Evolutionary conservation across 2,329 filamentous ascomycete species (phyloP), one percentile per base, ranked within the genome.

Genomic region (Alternaria brassicicola): DNA sequence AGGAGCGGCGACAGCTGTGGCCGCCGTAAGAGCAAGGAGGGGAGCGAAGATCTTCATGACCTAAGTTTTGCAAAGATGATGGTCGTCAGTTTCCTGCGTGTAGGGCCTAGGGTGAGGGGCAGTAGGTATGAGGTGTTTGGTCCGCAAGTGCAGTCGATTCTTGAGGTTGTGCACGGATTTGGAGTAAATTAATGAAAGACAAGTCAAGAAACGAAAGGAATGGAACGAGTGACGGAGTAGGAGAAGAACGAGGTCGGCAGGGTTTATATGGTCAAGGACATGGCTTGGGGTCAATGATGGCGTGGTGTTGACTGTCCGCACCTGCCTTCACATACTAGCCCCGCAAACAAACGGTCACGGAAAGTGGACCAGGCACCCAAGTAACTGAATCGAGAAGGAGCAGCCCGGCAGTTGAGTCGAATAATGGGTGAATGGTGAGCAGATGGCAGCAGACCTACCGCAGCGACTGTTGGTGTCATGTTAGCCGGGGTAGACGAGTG

Each of bases 11-110:
- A 65, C 51, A 12, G 58, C 68, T 26, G 58, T 62, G 51, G 66
- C 67, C n/a, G 54, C 61, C 23, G 61, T 57, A 4, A 76, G 63
- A 36, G 64, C 51, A 33, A 68, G 42, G 25, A 74, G 53, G 8
- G 48, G 38, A 36, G 64, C 39, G 51, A 67, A 46, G 31, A 70
- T 10, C 64, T 73, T 75, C 74, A 76, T 76, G 50, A 6, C 63
- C 63, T 58, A 39, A n/a, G 19, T 51, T 26, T 10, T 47, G 13
- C 19, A 42, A 13, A 48, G 39, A 36, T 35, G 36, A 25, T 17
- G 54, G 38, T 45, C 25, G 48, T 55, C 28, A 25, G 9, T 38
- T 15, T 39, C n/a, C 36, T 54, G 31, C 5, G 3, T 33, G 19
- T n/a, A 17, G 21, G 55, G 43, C 46, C 19, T 53, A 52, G 33